Evolutionary conservation across 2,329 filamentous ascomycete species (phyloP).

Genomic region (Colletotrichum godetiae): DNA sequence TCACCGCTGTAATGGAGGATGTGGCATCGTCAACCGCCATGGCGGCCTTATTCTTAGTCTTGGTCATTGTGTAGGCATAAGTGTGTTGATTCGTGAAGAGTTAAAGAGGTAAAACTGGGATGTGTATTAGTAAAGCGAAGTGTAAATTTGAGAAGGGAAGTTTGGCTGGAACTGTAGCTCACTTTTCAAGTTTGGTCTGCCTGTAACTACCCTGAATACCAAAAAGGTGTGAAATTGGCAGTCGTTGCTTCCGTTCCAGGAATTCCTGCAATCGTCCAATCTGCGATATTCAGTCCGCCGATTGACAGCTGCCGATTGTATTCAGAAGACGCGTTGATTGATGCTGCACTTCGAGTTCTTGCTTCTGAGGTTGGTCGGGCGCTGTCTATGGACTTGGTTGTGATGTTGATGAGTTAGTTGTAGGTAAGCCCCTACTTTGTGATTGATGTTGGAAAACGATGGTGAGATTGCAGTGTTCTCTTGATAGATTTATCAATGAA

Average conservation of each 20-base stretch:
- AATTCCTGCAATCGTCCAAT: neutral
- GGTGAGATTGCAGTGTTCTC: neutral
- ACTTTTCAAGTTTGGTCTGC: neutral
- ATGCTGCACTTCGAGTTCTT: neutral
- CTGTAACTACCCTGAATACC: neutral
- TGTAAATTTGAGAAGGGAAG: neutral
- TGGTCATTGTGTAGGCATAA: neutral
- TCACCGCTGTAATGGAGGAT: constrained; percentile 6
- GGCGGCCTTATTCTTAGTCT: neutral
- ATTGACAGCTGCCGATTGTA: neutral
- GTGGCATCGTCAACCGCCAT: neutral
- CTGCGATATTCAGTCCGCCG: neutral
- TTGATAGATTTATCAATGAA: neutral
- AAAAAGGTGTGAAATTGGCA: neutral
- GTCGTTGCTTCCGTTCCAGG: neutral
- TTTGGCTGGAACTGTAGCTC: neutral
- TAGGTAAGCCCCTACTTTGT: neutral
- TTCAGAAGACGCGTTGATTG: neutral
- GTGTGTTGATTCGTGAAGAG: neutral
- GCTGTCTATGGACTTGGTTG: neutral
- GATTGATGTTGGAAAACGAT: neutral
- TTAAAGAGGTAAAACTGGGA: neutral
- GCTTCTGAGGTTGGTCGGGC: neutral
- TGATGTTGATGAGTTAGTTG: neutral
- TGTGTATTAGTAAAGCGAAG: neutral